phyloP scores from a whole-genome alignment of 345 rosid species.

The Citrus trifoliata region DNA sequence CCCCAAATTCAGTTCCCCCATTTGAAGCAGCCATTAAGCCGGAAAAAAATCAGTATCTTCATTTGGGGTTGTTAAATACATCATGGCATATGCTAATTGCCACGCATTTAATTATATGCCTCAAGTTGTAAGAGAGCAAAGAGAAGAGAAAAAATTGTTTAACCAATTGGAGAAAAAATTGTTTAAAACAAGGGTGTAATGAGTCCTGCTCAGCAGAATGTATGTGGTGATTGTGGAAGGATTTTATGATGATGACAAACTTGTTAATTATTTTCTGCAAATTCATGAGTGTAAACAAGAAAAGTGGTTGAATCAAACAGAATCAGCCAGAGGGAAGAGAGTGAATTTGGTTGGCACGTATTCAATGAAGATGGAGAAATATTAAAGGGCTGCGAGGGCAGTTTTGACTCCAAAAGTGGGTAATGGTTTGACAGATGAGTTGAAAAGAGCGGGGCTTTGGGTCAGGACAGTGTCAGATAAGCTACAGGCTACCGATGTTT shows the following conservation, averaged over 20 bases:
- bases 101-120: slow-evolving; percentile 67
- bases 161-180: slow-evolving; percentile 56
- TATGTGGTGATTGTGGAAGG: slow-evolving; percentile 72
- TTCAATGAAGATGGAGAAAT: slow-evolving; percentile 80
- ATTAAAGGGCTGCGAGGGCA: slow-evolving; percentile 49
- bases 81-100: slow-evolving; percentile 69
- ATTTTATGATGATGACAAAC: slow-evolving; percentile 66
- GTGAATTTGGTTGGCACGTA: slow-evolving; percentile 66
- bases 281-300: slow-evolving; percentile 70
- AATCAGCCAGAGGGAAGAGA: slow-evolving; percentile 70
- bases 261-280: slow-evolving; percentile 67
- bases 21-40: too few species aligned
- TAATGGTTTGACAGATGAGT: slow-evolving; percentile 66
- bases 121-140: slow-evolving; percentile 43
- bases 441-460: slow-evolving; percentile 64
- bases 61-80: slow-evolving; percentile 13
- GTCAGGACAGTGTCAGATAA: slow-evolving; percentile 54
- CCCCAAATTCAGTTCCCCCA: too few species aligned
- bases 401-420: slow-evolving; percentile 63
- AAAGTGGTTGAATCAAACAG: slow-evolving; percentile 78
- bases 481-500: slow-evolving; percentile 74
- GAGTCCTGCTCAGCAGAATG: slow-evolving; percentile 48
- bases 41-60: too few species aligned
- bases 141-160: slow-evolving; percentile 49
- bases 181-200: slow-evolving; percentile 51